Base-by-base conservation (phyloP, 345 rosid species). In the Laguncularia racemosa region DNA sequence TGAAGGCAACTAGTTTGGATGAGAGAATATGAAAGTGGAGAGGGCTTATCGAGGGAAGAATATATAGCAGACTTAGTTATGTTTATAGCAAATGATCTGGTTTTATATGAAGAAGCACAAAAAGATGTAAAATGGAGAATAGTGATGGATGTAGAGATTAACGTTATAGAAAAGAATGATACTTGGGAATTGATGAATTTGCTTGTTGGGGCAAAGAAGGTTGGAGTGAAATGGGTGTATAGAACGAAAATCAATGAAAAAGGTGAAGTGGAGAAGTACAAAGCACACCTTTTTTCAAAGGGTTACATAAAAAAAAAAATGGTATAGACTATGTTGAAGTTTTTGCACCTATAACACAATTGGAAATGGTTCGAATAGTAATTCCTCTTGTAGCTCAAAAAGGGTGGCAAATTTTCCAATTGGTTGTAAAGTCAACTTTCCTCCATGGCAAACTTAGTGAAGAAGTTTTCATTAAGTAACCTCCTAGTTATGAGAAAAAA, bases 361-460 rank as follows among this genome's bases (percentile, higher is more conserved):
- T 44, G 15, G 61, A 57, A 0, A 45, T 0, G 12, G 17, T 57
- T 5, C 3, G 17, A 7, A 4, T 62, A 14, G 5, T 64, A 8
- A 26, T 56, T 13, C 17, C 55, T 0, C 14, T 55, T 9, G 56
- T 50, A 16, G 48, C 62, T 12, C 48, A 48, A 26, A 49, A 40
- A 15, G 7, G 0, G 3, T 56, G 44, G 49, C 9, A 0, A 11
- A 18, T 64, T n/a, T 16, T 21, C 0, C 49, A 50, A 5, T 2
- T 55, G 43, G 55, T 56, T 16, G 21, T 64, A 13, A 64, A 64
- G 38, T 56, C 0, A 2, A 10, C 16, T 2, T 64, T 64, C 20
- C 47, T 16, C 5, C 45, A 64, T 1, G 50, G 52, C 0, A 19
- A 33, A 33, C 40, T 33, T 33, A 33, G 6, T 6, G 9, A 33